A percentile compares a stretch with the other conserved stretches of the same genome.
Conservation (phyloP, 108 stramenopile species). For the Cyclotella baltica region DNA sequence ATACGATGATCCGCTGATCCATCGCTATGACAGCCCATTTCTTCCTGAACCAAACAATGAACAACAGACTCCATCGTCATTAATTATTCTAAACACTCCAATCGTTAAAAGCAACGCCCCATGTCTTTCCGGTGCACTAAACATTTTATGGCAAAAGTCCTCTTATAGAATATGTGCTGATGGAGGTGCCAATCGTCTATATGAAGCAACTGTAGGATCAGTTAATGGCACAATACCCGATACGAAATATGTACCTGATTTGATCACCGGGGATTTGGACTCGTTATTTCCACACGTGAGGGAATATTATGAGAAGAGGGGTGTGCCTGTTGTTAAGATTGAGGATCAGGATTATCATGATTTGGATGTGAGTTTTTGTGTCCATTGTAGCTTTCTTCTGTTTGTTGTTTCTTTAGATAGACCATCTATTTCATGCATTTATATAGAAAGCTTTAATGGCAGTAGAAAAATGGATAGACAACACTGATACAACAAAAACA, state of each 20-base stretch:
- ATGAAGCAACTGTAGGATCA: constrained; percentile 53
- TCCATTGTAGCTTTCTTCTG: neutral
- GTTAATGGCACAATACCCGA: constrained; percentile 11
- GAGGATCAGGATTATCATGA: constrained; percentile 89
- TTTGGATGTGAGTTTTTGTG: constrained; percentile 73
- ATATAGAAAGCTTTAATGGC: constrained; percentile 55
- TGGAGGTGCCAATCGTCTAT: constrained; percentile 95
- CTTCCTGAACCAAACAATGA: neutral
- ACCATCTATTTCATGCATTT: no score
- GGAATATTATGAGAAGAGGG: constrained; percentile 64
- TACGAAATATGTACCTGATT: constrained; percentile 66
- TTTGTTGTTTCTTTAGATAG: neutral
- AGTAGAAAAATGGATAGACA: constrained; percentile 50
- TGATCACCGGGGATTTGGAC: constrained; percentile 94
- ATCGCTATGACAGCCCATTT: constrained; percentile 52
- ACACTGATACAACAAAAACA: constrained; percentile 11
- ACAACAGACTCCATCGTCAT: constrained; percentile 38
- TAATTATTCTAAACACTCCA: constrained; percentile 71
- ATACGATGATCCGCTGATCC: constrained; percentile 5
- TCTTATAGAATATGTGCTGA: constrained; percentile 90
- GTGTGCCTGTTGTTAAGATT: constrained; percentile 63
- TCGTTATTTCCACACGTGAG: constrained; percentile 76
- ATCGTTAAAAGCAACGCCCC: constrained; percentile 40
- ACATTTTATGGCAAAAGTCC: constrained; percentile 66
- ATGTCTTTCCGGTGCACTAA: constrained; percentile 51